Evolutionary conservation across 2,329 filamentous ascomycete genomes (phyloP), one percentile per base, ranked within the genome.

Genomic region (Xylogone sp.): DNA sequence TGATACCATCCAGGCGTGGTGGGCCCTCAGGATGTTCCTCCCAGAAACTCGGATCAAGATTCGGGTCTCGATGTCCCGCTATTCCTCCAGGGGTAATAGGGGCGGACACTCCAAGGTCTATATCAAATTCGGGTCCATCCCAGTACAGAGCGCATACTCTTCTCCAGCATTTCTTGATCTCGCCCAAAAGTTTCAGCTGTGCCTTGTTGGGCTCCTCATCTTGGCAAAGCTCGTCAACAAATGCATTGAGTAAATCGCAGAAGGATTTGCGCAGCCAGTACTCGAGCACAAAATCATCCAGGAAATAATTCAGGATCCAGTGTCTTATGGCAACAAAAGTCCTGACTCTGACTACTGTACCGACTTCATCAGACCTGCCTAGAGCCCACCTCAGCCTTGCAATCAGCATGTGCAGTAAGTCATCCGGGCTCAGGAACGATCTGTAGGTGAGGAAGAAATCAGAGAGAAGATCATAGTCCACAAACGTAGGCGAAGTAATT

Each of bases 401-500:
- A 56, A 97, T 79, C 16, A 99, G 77, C 76, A 96, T 90, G 45
- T 85, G 83, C 20, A 96, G 78, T 3, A 99, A 77, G 61, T 93
- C 87, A 19, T 78, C 75, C 0, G 88, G 77, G 12, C 89, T 84
- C 53, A 99, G 75, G 65, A 97, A 99, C 2, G 88, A 82, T 46
- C 94, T 88, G 65, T 90, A 99, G 0, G 94, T 97, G 20, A 99
- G 81, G 64, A 99, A 99, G 71, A 99, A 99, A 68, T 99, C 94
- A 1, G 94, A 97, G 3, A 99, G 82, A 4, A 99, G 79, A 63
- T 97, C 93, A 67, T 99, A 99, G 68, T 99, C 93, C 64, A 99
- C 83, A 66, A 97, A 97, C 46, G 84, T 91, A 16, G 94, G 90
- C 1, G 94, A 97, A 0, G 94, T 97, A 56, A 99, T 97, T 70